Conservation (phyloP, 257 asterid species). For the Gentiana dahurica region DNA sequence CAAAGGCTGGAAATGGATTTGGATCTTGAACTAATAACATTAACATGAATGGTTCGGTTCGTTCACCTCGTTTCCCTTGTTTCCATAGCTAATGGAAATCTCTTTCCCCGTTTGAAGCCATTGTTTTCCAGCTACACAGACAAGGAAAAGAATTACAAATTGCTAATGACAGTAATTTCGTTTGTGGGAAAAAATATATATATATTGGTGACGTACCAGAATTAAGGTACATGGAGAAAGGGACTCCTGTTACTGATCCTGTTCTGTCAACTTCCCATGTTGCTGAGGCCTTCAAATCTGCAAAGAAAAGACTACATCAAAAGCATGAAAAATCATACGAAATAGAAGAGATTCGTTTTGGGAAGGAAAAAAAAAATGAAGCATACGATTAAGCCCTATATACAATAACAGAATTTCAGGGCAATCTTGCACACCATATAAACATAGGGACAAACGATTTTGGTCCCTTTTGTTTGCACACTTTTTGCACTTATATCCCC, state of each 20-base stretch:
- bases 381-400: no score
- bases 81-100: conserved; percentile 84
- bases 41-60: no score
- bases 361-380: no score
- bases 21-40: no score
- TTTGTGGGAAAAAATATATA: neutral
- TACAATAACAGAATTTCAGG: no score
- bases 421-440: no score
- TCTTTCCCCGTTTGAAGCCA: conserved; percentile 41
- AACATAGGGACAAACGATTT: no score
- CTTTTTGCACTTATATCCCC: no score
- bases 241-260: conserved; percentile 59
- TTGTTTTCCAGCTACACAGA: conserved; percentile 41
- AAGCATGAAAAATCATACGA: neutral
- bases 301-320: conserved; percentile 13
- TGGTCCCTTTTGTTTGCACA: no score
- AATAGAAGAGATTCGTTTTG: no score
- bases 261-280: conserved; percentile 90
- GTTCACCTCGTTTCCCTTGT: conserved; percentile 95
- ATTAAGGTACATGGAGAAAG: conserved; percentile 81
- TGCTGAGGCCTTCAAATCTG: conserved; percentile 64
- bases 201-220: conserved; percentile 40
- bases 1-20: no score
- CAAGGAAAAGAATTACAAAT: conserved; percentile 7
- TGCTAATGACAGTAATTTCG: conserved; percentile 1